Evolutionary conservation across 352 stramenopile species (phyloP).

Genomic region (Globisporangium alternatum): DNA sequence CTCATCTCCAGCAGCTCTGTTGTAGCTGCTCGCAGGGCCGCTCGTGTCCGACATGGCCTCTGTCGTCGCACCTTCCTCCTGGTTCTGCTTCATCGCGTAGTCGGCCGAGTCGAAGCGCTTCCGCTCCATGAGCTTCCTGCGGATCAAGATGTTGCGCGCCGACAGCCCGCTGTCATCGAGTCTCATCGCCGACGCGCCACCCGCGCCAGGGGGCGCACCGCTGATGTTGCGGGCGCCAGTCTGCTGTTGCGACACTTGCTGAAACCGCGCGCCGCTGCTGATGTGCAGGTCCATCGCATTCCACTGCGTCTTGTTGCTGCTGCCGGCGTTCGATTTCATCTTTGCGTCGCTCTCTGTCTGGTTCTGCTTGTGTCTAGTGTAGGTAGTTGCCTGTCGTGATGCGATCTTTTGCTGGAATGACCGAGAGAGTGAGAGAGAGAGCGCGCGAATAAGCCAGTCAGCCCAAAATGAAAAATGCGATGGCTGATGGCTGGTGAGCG

Average conservation of each 20-base stretch:
- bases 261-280: neutral
- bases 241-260: slow-evolving; percentile 4
- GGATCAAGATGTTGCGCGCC: slow-evolving; percentile 77
- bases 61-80: slow-evolving; percentile 18
- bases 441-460: slow-evolving; percentile 6
- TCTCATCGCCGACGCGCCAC: neutral
- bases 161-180: slow-evolving; percentile 50
- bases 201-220: neutral
- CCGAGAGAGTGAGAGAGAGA: neutral
- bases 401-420: slow-evolving; percentile 10
- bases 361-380: neutral
- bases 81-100: slow-evolving; percentile 67
- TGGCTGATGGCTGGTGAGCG: neutral
- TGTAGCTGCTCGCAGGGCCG: neutral
- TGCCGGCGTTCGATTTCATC: slow-evolving; percentile 6
- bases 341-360: neutral
- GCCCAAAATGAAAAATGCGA: neutral
- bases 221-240: neutral
- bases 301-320: slow-evolving; percentile 35
- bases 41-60: neutral
- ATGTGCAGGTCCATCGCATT: slow-evolving; percentile 52
- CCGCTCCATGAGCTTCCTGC: slow-evolving; percentile 62
- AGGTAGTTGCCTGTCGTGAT: neutral
- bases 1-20: neutral
- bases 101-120: slow-evolving; percentile 86